Conservation (phyloP, 257 asterid genomes). For the Jacaranda mimosifolia region DNA sequence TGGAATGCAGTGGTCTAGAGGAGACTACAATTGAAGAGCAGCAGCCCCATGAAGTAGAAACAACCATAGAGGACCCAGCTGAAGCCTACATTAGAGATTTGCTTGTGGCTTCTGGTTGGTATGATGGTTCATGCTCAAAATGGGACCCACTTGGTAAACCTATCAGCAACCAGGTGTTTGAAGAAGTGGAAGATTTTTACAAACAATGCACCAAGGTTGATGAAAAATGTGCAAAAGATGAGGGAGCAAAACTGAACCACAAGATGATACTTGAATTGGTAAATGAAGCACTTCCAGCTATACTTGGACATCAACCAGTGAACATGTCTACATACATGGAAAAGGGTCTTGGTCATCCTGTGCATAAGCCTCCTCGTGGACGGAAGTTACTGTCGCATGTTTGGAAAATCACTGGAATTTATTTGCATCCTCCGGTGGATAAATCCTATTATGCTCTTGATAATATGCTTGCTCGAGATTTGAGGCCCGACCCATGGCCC, state of each 20-base stretch:
- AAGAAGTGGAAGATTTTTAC: conserved; percentile 60
- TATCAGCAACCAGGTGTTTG: conserved; percentile 62
- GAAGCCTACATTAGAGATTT: conserved; percentile 69
- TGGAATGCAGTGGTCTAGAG: conserved; percentile 49
- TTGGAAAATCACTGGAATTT: conserved; percentile 49
- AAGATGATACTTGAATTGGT: conserved; percentile 56
- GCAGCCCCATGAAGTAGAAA: conserved; percentile 51
- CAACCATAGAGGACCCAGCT: conserved; percentile 54
- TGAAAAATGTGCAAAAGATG: conserved; percentile 39
- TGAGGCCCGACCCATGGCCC: conserved; percentile 55
- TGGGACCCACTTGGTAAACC: conserved; percentile 64
- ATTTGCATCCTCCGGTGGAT: conserved; percentile 48
- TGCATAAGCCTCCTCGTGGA: conserved; percentile 51
- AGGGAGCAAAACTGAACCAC: conserved; percentile 47
- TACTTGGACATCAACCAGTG: conserved; percentile 43
- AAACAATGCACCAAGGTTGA: conserved; percentile 42
- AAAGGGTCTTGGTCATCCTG: conserved; percentile 38
- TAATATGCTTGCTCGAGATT: conserved; percentile 52
- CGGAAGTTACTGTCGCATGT: conserved; percentile 51
- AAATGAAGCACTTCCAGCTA: conserved; percentile 61
- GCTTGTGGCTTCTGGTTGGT: conserved; percentile 67
- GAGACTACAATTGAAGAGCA: conserved; percentile 45
- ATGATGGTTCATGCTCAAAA: conserved; percentile 60
- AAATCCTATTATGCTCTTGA: conserved; percentile 47
- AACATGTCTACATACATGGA: conserved; percentile 49